A percentile compares a stretch with the other conserved stretches of the same genome.
Evolutionary conservation across 208 protist genomes (phyloP).

Genomic region (Leishmania gerbilli): DNA sequence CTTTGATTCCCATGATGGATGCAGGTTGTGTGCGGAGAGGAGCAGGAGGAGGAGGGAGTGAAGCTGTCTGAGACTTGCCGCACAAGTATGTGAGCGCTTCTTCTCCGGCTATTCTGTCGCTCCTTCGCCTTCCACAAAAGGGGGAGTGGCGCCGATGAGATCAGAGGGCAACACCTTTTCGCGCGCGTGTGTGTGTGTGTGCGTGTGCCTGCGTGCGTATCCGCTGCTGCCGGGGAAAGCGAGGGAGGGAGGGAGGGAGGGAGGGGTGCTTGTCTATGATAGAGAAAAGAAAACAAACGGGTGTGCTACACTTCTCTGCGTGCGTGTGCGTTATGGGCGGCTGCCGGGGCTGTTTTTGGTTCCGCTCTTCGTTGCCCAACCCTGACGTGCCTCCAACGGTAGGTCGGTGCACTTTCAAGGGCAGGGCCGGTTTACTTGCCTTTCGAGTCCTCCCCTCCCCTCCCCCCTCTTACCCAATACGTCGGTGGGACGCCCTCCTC

Average conservation of each 20-base stretch:
- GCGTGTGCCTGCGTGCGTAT: neutral
- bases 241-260: neutral
- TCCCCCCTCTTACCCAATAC: neutral
- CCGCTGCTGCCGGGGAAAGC: neutral
- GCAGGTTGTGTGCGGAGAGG: neutral
- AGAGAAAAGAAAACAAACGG: neutral
- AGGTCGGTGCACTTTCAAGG: neutral
- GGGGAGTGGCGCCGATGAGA: neutral
- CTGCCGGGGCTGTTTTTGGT: neutral
- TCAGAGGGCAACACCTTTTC: neutral
- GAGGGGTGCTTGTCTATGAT: neutral
- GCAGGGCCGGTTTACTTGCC: neutral
- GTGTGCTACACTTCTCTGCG: neutral
- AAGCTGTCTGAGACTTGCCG: neutral
- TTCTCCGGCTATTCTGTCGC: neutral
- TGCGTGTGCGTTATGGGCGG: neutral
- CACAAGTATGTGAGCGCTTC: neutral
- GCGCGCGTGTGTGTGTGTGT: too few species aligned
- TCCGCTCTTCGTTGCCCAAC: neutral
- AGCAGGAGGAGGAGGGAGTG: neutral
- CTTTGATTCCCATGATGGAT: constrained; percentile 84
- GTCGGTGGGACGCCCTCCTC: neutral
- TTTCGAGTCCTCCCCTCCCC: neutral
- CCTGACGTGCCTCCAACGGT: neutral
- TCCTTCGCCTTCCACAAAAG: neutral